A percentile compares a stretch with the other conserved stretches of the same genome.
These are phyloP conservation scores for Trametes cubensis DNA, from an alignment of 768 basidiomycete genomes.

Conservation along the genomic window DNA sequence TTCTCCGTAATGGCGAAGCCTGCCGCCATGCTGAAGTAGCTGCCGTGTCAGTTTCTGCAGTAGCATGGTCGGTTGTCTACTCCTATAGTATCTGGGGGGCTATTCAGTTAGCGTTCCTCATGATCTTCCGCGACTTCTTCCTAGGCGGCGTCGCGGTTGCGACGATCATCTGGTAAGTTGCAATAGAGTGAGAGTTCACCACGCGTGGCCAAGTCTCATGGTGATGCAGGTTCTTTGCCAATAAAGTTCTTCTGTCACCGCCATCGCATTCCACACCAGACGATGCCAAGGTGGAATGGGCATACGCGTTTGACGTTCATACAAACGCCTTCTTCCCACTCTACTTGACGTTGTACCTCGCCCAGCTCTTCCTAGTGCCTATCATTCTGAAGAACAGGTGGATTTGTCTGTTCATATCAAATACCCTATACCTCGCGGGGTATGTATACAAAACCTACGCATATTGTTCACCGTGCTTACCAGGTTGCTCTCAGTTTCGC, in stretches of 20 bases:
- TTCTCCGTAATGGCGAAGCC: not conserved
- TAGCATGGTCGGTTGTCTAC: conserved; percentile 88
- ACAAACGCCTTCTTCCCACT: conserved; percentile 96
- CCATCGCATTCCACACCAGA: conserved; percentile 70
- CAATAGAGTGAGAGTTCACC: not conserved
- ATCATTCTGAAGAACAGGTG: conserved; percentile 84
- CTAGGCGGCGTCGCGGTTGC: conserved; percentile 74
- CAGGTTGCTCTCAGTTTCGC: conserved; percentile 55
- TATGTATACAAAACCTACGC: conserved; percentile 40
- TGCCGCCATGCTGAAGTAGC: not conserved
- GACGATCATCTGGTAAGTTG: conserved; percentile 71
- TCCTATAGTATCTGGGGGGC: conserved; percentile 58
- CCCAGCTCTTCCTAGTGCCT: conserved; percentile 84
- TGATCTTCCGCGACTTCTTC: conserved; percentile 90
- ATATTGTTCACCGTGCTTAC: not conserved
- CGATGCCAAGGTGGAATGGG: conserved; percentile 85
- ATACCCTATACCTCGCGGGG: conserved; percentile 89
- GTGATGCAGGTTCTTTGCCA: conserved; percentile 65
- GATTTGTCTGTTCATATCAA: conserved; percentile 93
- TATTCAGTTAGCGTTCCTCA: conserved; percentile 68
- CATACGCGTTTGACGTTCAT: conserved; percentile 95
- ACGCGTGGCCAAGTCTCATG: conserved; percentile 22
- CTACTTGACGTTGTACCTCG: conserved; percentile 87
- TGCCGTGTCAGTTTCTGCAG: conserved; percentile 63
- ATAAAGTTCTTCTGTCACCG: conserved; percentile 68